These are phyloP conservation scores for Eimeria praecox DNA, from an alignment of 169 alveolate genomes.

Conservation along the genomic window DNA sequence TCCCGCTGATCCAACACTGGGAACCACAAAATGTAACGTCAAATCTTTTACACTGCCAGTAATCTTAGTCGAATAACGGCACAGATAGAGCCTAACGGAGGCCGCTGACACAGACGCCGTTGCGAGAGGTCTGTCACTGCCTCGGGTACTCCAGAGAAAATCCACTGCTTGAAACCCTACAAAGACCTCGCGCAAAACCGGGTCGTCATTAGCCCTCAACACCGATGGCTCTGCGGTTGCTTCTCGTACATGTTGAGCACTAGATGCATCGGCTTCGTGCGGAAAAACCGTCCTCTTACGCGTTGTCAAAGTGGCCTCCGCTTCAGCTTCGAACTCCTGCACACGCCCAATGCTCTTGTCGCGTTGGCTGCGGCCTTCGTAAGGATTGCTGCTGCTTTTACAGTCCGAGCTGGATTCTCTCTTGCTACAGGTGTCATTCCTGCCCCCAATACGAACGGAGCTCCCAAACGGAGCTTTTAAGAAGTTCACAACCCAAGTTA, in stretches of 20 bases:
- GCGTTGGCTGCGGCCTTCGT: background rate
- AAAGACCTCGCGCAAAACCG: conserved; percentile 24
- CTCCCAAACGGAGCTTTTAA: conserved; percentile 8
- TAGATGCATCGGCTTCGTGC: background rate
- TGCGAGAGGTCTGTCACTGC: conserved; percentile 27
- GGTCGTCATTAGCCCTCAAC: background rate
- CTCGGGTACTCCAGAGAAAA: conserved; percentile 44
- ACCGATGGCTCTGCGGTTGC: background rate
- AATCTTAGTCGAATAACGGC: conserved; percentile 32
- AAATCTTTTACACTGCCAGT: conserved; percentile 10
- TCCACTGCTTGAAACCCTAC: conserved; percentile 46
- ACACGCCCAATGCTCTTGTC: background rate
- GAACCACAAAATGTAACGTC: conserved; percentile 12
- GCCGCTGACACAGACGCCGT: conserved; percentile 58
- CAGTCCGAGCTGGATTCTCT: background rate
- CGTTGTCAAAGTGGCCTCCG: background rate
- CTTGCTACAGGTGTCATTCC: background rate
- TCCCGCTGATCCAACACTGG: background rate
- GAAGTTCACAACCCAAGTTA: conserved; percentile 26
- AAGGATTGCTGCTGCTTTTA: background rate
- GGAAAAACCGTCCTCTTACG: background rate
- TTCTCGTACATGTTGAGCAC: background rate
- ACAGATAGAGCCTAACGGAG: background rate
- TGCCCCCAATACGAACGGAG: background rate
- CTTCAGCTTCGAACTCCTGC: background rate